phyloP scores from a whole-genome alignment of 177 flowering plant genomes.

The Vitis hybrid region DNA sequence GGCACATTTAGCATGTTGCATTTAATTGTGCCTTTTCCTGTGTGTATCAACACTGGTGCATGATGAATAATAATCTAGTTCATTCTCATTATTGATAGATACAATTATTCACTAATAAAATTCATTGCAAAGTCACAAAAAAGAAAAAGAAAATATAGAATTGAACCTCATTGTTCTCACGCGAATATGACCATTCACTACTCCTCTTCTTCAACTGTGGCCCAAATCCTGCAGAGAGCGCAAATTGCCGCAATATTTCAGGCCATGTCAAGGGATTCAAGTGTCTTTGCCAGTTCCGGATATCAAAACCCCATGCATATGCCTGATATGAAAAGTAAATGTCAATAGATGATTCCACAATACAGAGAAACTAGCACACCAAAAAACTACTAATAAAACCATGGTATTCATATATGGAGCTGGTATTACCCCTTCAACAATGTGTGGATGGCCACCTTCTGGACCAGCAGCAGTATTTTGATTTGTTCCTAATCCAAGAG shows the following conservation, averaged over 20 bases:
- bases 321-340: slow-evolving; percentile 53
- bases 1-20: too few species aligned
- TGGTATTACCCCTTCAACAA: slow-evolving; percentile 89
- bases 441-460: slow-evolving; percentile 94
- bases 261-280: slow-evolving; percentile 94
- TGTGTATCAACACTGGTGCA: too few species aligned
- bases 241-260: slow-evolving; percentile 87
- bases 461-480: slow-evolving; percentile 71
- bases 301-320: slow-evolving; percentile 95
- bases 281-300: slow-evolving; percentile 80
- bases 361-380: neutral
- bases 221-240: slow-evolving; percentile 91
- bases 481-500: slow-evolving; percentile 59
- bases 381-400: neutral
- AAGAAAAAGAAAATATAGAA: neutral
- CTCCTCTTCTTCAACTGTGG: slow-evolving; percentile 73
- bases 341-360: neutral
- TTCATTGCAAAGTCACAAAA: neutral
- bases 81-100: too few species aligned
- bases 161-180: slow-evolving; percentile 71
- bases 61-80: too few species aligned
- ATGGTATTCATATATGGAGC: neutral
- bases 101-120: too few species aligned
- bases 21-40: too few species aligned
- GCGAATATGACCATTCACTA: slow-evolving; percentile 35